These are phyloP conservation scores for Pleurotus salmoneostramineus DNA, from an alignment of 768 basidiomycete species.

Conservation along the genomic window DNA sequence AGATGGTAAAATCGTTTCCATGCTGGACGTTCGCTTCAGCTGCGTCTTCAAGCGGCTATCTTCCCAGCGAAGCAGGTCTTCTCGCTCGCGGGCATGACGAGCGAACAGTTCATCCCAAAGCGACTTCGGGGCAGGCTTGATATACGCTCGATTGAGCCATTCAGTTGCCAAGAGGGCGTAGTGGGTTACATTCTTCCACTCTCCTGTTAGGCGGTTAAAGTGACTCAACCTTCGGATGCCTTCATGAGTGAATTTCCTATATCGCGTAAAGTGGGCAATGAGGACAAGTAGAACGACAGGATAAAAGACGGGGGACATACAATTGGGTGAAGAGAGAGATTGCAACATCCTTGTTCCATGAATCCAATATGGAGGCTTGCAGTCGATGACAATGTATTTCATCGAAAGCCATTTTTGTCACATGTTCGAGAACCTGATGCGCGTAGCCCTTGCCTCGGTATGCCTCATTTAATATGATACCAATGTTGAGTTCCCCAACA, in stretches of 20 bases:
- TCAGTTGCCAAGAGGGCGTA: constrained; percentile 61
- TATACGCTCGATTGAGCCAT: constrained; percentile 37
- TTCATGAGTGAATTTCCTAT: constrained; percentile 59
- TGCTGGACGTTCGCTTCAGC: constrained; percentile 32
- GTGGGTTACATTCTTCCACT: constrained; percentile 60
- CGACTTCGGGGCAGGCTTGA: constrained; percentile 29
- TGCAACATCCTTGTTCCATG: constrained; percentile 36
- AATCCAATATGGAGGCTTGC: constrained; percentile 46
- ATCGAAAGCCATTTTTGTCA: constrained; percentile 45
- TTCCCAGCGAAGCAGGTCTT: constrained; percentile 53
- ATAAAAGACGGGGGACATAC: constrained; percentile 15
- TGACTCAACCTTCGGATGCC: constrained; percentile 57
- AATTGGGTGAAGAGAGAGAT: constrained; percentile 45
- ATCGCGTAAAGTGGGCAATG: background rate
- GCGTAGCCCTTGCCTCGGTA: constrained; percentile 41
- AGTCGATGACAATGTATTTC: constrained; percentile 44
- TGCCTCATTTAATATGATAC: constrained; percentile 39
- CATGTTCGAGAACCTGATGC: constrained; percentile 38
- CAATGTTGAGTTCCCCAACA: constrained; percentile 49
- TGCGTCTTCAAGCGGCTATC: constrained; percentile 13
- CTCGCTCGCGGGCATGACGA: constrained; percentile 54
- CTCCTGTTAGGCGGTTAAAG: constrained; percentile 33
- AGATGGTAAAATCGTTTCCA: constrained; percentile 31
- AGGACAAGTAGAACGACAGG: background rate
- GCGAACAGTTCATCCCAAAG: constrained; percentile 62